phyloP scores from a whole-genome alignment of 1,139 yeast species.

The Kodamaea suecica region DNA sequence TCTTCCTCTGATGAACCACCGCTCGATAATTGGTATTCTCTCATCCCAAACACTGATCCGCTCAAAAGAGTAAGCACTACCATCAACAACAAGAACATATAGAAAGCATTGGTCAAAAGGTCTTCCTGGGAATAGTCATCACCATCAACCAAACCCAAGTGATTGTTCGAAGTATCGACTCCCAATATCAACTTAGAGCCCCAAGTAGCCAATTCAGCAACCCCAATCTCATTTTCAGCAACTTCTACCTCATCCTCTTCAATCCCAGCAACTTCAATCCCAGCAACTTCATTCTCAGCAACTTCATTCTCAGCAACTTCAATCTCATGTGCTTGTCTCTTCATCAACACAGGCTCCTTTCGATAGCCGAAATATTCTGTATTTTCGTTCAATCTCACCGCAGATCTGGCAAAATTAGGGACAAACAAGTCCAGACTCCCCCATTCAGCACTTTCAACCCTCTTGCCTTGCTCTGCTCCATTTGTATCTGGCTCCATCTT shows the following conservation, averaged over 20 bases:
- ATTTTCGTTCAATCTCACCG: neutral
- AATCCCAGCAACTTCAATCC: neutral
- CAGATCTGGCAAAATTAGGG: neutral
- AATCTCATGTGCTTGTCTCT: neutral
- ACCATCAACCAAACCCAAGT: neutral
- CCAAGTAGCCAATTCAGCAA: neutral
- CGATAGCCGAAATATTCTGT: neutral
- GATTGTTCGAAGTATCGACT: neutral
- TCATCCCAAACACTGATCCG: slow-evolving; percentile 23
- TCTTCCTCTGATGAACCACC: neutral
- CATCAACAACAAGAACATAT: slow-evolving; percentile 27
- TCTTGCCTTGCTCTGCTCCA: neutral
- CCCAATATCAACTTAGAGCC: neutral
- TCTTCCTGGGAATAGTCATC: slow-evolving; percentile 15
- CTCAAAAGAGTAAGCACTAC: slow-evolving; percentile 22
- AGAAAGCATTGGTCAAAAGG: slow-evolving; percentile 28
- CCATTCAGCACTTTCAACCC: neutral
- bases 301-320: neutral
- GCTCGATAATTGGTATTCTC: slow-evolving; percentile 19
- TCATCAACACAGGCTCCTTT: neutral
- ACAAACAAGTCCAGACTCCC: too few species aligned
- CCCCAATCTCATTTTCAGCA: too few species aligned
- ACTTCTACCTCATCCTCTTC: neutral
- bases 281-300: too few species aligned
- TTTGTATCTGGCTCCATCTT: neutral